phyloP scores from a whole-genome alignment of 75 land plant genomes.

The Selaginella tamariscina region DNA sequence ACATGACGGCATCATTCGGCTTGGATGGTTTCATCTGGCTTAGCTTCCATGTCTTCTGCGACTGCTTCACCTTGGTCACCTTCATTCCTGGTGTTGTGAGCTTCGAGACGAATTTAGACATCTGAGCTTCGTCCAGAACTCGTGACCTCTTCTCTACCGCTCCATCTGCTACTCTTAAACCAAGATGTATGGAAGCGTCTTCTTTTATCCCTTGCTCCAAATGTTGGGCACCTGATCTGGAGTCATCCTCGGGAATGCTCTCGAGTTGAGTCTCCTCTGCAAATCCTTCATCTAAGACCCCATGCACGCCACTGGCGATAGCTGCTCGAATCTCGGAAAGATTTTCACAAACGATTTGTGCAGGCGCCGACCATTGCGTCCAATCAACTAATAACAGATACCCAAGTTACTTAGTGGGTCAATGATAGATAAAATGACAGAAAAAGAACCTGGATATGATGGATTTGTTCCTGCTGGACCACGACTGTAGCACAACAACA shows the following conservation, averaged over 20 bases:
- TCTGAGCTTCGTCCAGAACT: too few relatives aligned
- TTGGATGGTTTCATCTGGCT: background rate
- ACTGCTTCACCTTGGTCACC: background rate
- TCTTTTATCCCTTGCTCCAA: too few relatives aligned
- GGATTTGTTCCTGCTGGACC: background rate
- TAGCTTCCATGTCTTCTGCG: background rate
- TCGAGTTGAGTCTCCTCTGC: too few relatives aligned
- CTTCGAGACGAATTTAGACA: too few relatives aligned
- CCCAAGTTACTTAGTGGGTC: too few relatives aligned
- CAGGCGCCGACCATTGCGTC: background rate
- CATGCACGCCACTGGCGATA: background rate
- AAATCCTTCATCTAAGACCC: background rate
- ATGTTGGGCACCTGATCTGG: too few relatives aligned
- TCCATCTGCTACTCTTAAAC: too few relatives aligned
- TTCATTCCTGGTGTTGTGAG: background rate
- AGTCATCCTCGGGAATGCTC: too few relatives aligned
- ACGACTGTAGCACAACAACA: background rate
- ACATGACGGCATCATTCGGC: background rate
- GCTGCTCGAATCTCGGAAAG: background rate
- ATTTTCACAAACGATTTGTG: background rate
- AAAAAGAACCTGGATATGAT: background rate
- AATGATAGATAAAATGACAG: background rate
- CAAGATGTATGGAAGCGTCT: too few relatives aligned
- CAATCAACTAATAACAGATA: background rate
- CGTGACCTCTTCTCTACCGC: too few relatives aligned